A percentile compares a stretch with the other conserved stretches of the same genome.
These are phyloP conservation scores for Gyrodon lividus DNA, from an alignment of 768 basidiomycete genomes.

Conservation along the genomic window DNA sequence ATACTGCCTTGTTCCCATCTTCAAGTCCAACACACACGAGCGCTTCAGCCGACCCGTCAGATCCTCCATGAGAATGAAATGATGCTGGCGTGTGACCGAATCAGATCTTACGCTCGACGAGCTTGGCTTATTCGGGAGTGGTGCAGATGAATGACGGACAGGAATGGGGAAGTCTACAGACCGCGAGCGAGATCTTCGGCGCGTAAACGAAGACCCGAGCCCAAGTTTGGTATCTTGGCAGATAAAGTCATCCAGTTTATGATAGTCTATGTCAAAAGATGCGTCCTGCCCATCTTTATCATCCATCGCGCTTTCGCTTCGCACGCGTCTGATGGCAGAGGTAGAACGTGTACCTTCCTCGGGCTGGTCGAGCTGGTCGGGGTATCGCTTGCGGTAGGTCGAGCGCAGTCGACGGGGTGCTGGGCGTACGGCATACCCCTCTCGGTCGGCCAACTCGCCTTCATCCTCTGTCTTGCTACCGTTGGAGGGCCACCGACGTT, in stretches of 20 bases:
- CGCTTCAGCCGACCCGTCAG: conserved; percentile 87
- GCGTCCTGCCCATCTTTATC: conserved; percentile 35
- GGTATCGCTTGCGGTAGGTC: conserved; percentile 13
- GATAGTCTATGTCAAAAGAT: conserved; percentile 45
- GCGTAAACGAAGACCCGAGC: conserved; percentile 31
- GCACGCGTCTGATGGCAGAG: conserved; percentile 56
- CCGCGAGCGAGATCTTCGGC: conserved; percentile 43
- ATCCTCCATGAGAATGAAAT: conserved; percentile 99
- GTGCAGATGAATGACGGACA: conserved; percentile 27
- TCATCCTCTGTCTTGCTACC: conserved; percentile 55
- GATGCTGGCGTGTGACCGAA: conserved; percentile 80
- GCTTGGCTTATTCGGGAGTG: conserved; percentile 28
- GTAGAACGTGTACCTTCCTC: conserved; percentile 38
- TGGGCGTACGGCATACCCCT: conserved; percentile 28
- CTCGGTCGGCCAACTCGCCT: conserved; percentile 46
- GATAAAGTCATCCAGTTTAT: conserved; percentile 24
- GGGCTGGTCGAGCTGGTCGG: conserved; percentile 37
- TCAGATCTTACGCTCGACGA: conserved; percentile 41
- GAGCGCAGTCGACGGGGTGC: conserved; percentile 12
- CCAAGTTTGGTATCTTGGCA: conserved; percentile 15
- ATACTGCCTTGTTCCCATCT: conserved; percentile 99
- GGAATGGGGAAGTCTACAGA: conserved; percentile 31
- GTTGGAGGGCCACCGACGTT: conserved; percentile 29
- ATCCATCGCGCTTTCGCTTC: conserved; percentile 55
- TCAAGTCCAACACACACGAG: conserved; percentile 95